A percentile compares a stretch with the other conserved stretches of the same genome.
Evolutionary conservation across 441 rosid species (phyloP).

Genomic region (Gossypium lobatum): DNA sequence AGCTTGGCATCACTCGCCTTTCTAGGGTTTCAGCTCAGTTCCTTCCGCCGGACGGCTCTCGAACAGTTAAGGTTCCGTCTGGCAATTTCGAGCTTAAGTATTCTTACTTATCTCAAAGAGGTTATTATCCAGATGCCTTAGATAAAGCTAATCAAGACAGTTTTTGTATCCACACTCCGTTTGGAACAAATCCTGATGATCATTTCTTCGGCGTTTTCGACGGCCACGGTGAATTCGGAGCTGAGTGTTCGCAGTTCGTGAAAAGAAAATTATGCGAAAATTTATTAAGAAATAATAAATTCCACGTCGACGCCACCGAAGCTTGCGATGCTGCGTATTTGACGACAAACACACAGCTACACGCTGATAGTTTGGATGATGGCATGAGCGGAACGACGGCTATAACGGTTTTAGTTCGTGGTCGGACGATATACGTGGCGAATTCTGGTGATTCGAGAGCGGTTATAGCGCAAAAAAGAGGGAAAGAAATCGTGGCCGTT

Average conservation of each 20-base stretch:
- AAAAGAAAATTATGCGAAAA: slow-evolving; percentile 80
- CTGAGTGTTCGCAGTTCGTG: slow-evolving; percentile 88
- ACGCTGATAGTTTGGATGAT: slow-evolving; percentile 74
- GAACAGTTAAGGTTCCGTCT: slow-evolving; percentile 57
- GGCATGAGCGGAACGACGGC: slow-evolving; percentile 99
- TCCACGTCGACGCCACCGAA: slow-evolving; percentile 69
- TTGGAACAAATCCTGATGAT: slow-evolving; percentile 61
- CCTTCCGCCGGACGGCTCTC: slow-evolving; percentile 82
- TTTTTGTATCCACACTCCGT: slow-evolving; percentile 90
- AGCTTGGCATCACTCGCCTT: slow-evolving; percentile 69
- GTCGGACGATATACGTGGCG: slow-evolving; percentile 71
- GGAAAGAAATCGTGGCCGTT: slow-evolving; percentile 68
- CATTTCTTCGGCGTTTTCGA: slow-evolving; percentile 95
- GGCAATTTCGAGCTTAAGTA: slow-evolving; percentile 57
- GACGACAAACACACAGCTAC: slow-evolving; percentile 69
- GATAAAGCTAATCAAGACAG: slow-evolving; percentile 99
- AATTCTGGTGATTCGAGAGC: slow-evolving; percentile 97
- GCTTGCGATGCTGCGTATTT: slow-evolving; percentile 70
- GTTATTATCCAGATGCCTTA: slow-evolving; percentile 90
- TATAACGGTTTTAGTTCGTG: slow-evolving; percentile 83
- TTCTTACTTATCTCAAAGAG: slow-evolving; percentile 87
- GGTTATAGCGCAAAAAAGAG: slow-evolving; percentile 78
- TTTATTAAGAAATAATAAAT: slow-evolving; percentile 59
- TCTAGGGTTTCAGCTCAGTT: slow-evolving; percentile 94
- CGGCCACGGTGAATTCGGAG: slow-evolving; percentile 96